Base-by-base conservation (phyloP, 768 basidiomycete species). In the Boletus insuetus region DNA sequence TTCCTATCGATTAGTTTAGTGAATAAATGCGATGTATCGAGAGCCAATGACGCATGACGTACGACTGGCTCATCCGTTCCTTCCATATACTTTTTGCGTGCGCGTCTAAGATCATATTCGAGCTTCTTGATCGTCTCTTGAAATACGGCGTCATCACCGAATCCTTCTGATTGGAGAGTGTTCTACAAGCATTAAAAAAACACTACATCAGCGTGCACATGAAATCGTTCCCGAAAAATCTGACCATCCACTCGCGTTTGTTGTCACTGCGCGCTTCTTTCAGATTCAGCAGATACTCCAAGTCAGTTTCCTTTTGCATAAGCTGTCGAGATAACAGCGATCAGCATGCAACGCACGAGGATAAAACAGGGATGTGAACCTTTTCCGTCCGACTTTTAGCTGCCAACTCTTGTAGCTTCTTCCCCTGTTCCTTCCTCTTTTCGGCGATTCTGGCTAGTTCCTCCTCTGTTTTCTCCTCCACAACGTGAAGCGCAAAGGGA, bases 391-490 rank as follows among this genome's bases (percentile, higher is more conserved):
- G 75, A 49, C 85, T 85, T 69, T 86, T 91, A 0, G 90, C 88
- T 26, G 94, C 92, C 61, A 95, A 82, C 69, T 98, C 95, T 71
- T 97, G 95, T 48, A 99, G 69, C 65, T 91, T 86, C 52, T 83
- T 80, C 0, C 93, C 94, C 64, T 94, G 89, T 70, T 98, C 95
- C 66, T 81, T 85, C 52, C 89, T 75, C 69, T 83, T 87, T 70
- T 98, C 94, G 1, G 87, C 77, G 37, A 86, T 80, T 35, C 84
- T 79, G 5, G 84, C 82, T 0, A 97, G 70, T 65, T 98, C 94
- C 63, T 98, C 96, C 59, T 95, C 92, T 0, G 91, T 88, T 73
- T 95, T 97, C 69, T 94, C 91, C 39, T 91, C 87, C 1, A 79
- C 70, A 1, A 80, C 79, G 4, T 82, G 73, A 14, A 75, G 61